Conservation (phyloP, 345 rosid species). For the Dimocarpus longan region DNA sequence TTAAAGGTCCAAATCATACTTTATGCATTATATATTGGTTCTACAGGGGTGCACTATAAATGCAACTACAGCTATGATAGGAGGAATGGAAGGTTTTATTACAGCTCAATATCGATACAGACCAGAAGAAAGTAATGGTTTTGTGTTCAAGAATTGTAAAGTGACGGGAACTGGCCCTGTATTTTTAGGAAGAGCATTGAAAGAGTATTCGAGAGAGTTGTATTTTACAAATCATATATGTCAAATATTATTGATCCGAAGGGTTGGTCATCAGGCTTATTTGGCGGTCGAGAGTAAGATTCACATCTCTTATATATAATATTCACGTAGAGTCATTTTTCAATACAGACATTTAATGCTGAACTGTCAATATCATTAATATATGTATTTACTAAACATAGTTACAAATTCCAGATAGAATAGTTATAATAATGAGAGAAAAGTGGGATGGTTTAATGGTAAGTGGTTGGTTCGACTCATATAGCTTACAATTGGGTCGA, state of each 20-base stretch:
- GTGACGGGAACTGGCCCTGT: constrained; percentile 36
- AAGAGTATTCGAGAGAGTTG: constrained; percentile 39
- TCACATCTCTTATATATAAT: not conserved
- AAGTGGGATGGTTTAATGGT: too few species aligned
- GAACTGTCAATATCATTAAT: not conserved
- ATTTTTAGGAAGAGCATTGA: constrained; percentile 46
- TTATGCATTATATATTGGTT: not conserved
- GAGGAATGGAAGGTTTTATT: constrained; percentile 24
- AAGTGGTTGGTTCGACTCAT: too few species aligned
- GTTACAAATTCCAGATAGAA: too few species aligned
- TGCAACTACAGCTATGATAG: constrained; percentile 7
- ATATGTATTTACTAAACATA: too few species aligned
- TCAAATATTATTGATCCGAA: constrained; percentile 22
- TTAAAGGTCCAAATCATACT: too few species aligned
- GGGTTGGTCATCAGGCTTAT: constrained; percentile 47
- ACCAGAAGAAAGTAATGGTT: constrained; percentile 25
- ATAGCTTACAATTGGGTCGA: too few species aligned
- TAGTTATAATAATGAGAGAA: too few species aligned
- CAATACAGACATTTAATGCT: too few species aligned
- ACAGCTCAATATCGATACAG: constrained; percentile 45
- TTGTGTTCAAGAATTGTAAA: constrained; percentile 30
- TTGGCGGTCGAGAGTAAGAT: constrained; percentile 44
- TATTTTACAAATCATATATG: constrained; percentile 33
- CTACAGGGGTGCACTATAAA: constrained; percentile 23
- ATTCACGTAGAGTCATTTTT: too few species aligned